Conservation (phyloP, 148 eudicot species). For the Chenopodium berlandieri region DNA sequence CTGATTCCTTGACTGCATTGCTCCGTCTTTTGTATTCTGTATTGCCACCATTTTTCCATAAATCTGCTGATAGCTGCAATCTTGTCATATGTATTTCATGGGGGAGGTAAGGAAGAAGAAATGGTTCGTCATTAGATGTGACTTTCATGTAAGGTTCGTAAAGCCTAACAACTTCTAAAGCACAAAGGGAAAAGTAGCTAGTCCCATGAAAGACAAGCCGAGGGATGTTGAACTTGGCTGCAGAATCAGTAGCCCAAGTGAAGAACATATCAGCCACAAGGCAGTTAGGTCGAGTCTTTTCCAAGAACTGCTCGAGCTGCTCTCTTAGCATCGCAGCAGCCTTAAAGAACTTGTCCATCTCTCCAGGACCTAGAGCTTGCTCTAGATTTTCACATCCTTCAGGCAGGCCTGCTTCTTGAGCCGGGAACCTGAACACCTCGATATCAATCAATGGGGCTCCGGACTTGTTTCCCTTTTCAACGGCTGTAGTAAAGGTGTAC, state of each 20-base stretch:
- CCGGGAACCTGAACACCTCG: constrained; percentile 32
- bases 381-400: constrained; percentile 40
- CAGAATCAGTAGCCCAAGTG: constrained; percentile 41
- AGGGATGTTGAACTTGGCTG: constrained; percentile 39
- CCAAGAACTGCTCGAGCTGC: constrained; percentile 36
- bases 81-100: constrained; percentile 34
- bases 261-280: constrained; percentile 51
- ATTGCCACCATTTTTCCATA: background rate
- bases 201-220: constrained; percentile 51
- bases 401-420: constrained; percentile 42
- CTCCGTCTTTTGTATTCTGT: background rate
- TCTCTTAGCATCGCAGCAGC: constrained; percentile 37
- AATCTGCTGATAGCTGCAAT: constrained; percentile 19
- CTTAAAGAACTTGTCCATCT: constrained; percentile 25
- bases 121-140: constrained; percentile 41
- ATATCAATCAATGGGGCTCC: constrained; percentile 23
- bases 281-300: constrained; percentile 34
- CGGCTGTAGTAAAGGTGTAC: constrained; percentile 23
- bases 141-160: constrained; percentile 35
- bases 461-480: background rate
- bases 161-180: constrained; percentile 19
- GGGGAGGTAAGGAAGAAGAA: constrained; percentile 42
- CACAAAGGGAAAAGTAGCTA: constrained; percentile 36
- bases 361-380: constrained; percentile 3
- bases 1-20: constrained; percentile 22